Evolutionary conservation across 202 grass and related monocot species (phyloP).

Genomic region (Elaeis oleifera): DNA sequence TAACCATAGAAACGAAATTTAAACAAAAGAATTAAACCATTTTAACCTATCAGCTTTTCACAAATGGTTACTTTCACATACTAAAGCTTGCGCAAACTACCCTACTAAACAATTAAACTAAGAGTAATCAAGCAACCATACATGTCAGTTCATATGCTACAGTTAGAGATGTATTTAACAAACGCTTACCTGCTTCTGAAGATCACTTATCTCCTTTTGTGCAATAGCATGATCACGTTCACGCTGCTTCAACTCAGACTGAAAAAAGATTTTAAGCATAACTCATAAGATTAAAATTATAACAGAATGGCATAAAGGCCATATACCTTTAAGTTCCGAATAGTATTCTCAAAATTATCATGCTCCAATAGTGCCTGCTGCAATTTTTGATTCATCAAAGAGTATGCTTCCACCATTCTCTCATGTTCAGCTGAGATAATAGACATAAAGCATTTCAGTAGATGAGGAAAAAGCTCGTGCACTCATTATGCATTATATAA

Average conservation of each 20-base stretch:
- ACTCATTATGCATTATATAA: too few species aligned
- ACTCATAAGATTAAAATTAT: not conserved
- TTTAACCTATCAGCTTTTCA: too few species aligned
- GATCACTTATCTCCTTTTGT: constrained; percentile 72
- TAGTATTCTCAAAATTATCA: constrained; percentile 84
- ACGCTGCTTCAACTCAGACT: constrained; percentile 70
- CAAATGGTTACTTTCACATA: too few species aligned
- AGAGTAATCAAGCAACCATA: too few species aligned
- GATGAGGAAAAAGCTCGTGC: too few species aligned
- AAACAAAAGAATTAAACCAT: too few species aligned
- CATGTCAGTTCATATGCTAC: too few species aligned
- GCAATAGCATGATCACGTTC: constrained; percentile 67
- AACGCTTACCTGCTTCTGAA: constrained; percentile 83
- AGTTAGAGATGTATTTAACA: not conserved
- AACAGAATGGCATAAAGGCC: not conserved
- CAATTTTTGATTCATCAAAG: constrained; percentile 91
- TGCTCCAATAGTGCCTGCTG: constrained; percentile 84
- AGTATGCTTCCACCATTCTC: constrained; percentile 84
- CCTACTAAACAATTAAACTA: too few species aligned
- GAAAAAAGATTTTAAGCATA: constrained; percentile 20
- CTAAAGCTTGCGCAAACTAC: too few species aligned
- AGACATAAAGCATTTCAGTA: too few species aligned
- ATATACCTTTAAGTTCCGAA: constrained; percentile 79
- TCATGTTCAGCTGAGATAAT: constrained; percentile 71
- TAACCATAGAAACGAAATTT: too few species aligned